Percentiles rank a stretch among this genome's conserved stretches.
phyloP scores from a whole-genome alignment of 257 asterid genomes.

The Solanum dulcamara region DNA sequence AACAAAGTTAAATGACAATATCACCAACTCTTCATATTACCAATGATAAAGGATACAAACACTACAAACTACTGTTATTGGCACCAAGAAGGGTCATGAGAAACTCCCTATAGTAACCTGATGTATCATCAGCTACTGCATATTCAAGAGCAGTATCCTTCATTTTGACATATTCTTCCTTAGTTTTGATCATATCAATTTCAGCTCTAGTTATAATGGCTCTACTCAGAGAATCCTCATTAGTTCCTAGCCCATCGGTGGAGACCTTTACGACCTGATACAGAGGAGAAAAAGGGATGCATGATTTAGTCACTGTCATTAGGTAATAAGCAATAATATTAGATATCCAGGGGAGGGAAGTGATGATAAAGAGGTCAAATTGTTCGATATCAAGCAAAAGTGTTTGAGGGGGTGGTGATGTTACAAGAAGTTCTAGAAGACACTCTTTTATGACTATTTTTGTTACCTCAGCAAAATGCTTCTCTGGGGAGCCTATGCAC shows the following conservation, averaged over 20 bases:
- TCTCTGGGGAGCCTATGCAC: conserved; percentile 65
- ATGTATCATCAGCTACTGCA: conserved; percentile 61
- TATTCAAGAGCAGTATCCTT: conserved; percentile 31
- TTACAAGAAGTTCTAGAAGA: neutral
- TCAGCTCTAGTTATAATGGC: conserved; percentile 57
- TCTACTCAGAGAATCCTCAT: conserved; percentile 66
- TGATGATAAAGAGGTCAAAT: neutral
- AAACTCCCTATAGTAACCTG: conserved; percentile 69
- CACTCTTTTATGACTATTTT: neutral
- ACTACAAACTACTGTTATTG: neutral
- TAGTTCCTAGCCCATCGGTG: conserved; percentile 60
- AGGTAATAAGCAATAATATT: neutral
- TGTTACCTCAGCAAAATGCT: conserved; percentile 79
- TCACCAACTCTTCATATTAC: neutral
- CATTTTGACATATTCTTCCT: conserved; percentile 38
- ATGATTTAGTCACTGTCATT: neutral
- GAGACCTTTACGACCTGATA: conserved; percentile 46
- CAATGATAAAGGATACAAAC: neutral
- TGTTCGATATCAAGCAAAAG: neutral
- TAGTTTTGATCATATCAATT: conserved; percentile 51
- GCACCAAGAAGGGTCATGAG: conserved; percentile 62
- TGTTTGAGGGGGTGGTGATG: neutral
- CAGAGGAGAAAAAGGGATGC: neutral
- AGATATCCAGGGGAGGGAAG: neutral
- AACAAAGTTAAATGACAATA: neutral